Evolutionary conservation across 176 grass and related monocot species (phyloP).

Genomic region (Canna indica): DNA sequence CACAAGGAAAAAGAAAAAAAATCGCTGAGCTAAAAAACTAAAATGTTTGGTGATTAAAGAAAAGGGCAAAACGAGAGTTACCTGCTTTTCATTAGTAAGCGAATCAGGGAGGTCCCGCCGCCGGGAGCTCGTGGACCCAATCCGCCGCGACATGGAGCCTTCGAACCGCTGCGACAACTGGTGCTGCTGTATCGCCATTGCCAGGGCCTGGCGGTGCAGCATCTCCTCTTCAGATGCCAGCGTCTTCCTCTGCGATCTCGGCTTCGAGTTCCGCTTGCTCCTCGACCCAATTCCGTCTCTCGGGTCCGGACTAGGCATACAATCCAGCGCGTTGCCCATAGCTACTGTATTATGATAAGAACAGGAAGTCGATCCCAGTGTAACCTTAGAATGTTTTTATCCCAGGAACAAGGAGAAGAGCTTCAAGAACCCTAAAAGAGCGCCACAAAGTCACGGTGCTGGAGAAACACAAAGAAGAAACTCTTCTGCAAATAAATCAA

Average conservation of each 20-base stretch:
- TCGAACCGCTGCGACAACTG: slow-evolving; percentile 58
- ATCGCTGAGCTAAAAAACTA: background rate
- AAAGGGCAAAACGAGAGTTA: slow-evolving; percentile 23
- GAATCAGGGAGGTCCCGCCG: slow-evolving; percentile 70
- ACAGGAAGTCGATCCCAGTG: too few species aligned
- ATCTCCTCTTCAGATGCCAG: slow-evolving; percentile 79
- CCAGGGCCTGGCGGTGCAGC: slow-evolving; percentile 82
- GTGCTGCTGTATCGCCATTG: slow-evolving; percentile 88
- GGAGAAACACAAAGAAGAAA: background rate
- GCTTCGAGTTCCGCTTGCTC: slow-evolving; percentile 49
- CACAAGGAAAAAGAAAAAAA: background rate
- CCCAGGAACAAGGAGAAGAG: background rate
- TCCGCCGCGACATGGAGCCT: slow-evolving; percentile 39
- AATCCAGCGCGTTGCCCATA: slow-evolving; percentile 78
- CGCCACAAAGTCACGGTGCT: background rate
- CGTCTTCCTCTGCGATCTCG: slow-evolving; percentile 47
- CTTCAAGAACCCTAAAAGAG: background rate
- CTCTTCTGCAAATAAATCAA: background rate
- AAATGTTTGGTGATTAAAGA: background rate
- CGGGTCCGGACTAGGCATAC: slow-evolving; percentile 45
- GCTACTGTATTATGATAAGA: background rate
- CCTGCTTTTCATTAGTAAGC: slow-evolving; percentile 42
- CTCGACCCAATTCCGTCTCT: slow-evolving; percentile 30
- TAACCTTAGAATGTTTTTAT: too few species aligned
- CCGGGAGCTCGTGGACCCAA: slow-evolving; percentile 69